A percentile compares a stretch with the other conserved stretches of the same genome.
Conservation (phyloP, 805 yeast species). For the Saturnispora ahearnii region DNA sequence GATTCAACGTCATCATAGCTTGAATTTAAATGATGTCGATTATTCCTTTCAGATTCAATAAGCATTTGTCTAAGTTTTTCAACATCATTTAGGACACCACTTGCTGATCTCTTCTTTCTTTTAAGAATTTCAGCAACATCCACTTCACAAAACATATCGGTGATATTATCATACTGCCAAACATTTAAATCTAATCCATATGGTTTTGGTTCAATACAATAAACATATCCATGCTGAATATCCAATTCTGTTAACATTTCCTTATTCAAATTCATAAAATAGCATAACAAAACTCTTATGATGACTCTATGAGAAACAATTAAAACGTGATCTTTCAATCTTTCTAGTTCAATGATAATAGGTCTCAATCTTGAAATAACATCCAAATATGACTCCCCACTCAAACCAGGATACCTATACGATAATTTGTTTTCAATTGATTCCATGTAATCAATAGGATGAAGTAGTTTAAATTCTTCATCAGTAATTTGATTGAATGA, state of each 20-base stretch:
- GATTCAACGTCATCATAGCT: slow-evolving; percentile 13
- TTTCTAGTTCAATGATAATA: slow-evolving; percentile 29
- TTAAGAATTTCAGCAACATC: slow-evolving; percentile 31
- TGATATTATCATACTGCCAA: slow-evolving; percentile 29
- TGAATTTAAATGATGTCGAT: slow-evolving; percentile 8
- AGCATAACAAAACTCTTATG: slow-evolving; percentile 28
- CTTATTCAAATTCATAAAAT: slow-evolving; percentile 30
- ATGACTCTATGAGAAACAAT: slow-evolving; percentile 30
- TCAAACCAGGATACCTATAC: slow-evolving; percentile 30
- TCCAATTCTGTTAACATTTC: slow-evolving; percentile 32
- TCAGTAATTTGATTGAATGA: slow-evolving; percentile 26
- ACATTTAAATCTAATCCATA: slow-evolving; percentile 31
- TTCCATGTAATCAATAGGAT: slow-evolving; percentile 23
- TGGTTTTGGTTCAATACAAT: slow-evolving; percentile 33
- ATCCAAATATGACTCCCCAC: slow-evolving; percentile 32
- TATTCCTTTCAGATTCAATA: slow-evolving; percentile 3
- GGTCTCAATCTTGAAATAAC: slow-evolving; percentile 29
- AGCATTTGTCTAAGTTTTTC: slow-evolving; percentile 11
- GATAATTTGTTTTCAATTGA: slow-evolving; percentile 25
- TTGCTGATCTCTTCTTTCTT: slow-evolving; percentile 25
- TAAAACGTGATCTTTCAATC: slow-evolving; percentile 29
- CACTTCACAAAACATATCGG: slow-evolving; percentile 30
- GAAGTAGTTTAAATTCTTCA: slow-evolving; percentile 21
- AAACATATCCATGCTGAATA: slow-evolving; percentile 28
- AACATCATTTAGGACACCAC: slow-evolving; percentile 16